Conservation (phyloP, 2,329 filamentous ascomycete genomes). For the Colletotrichum liaoningense region DNA sequence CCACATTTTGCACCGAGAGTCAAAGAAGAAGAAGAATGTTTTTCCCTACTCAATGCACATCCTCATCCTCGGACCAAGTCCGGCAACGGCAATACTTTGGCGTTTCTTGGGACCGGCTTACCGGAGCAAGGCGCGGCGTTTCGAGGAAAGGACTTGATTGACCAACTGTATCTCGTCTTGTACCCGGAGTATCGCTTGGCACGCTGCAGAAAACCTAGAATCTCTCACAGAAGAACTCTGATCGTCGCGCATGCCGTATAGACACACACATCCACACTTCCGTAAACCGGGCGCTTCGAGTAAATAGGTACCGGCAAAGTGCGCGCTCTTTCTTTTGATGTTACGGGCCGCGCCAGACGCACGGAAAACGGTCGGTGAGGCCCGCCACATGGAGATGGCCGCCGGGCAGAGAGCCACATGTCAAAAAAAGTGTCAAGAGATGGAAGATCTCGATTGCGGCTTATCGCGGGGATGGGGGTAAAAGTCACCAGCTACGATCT, state of each 20-base stretch:
- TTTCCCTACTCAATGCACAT: neutral
- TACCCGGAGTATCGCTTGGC: slow-evolving; percentile 8
- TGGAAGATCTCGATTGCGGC: slow-evolving; percentile 25
- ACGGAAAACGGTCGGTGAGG: slow-evolving; percentile 4
- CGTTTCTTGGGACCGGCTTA: slow-evolving; percentile 4
- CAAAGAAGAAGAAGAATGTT: neutral
- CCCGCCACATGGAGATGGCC: neutral
- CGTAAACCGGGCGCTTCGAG: neutral
- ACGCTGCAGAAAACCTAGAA: neutral
- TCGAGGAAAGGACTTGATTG: slow-evolving; percentile 23
- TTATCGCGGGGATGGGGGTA: neutral
- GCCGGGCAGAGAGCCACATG: slow-evolving; percentile 8
- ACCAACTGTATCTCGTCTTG: neutral
- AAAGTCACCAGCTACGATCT: slow-evolving; percentile 12
- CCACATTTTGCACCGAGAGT: neutral
- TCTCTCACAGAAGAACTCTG: neutral
- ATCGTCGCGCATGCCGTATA: neutral
- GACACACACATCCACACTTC: neutral
- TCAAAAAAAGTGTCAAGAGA: neutral
- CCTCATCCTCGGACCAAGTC: slow-evolving; percentile 6
- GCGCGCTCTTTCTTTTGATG: slow-evolving; percentile 1
- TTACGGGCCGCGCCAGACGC: slow-evolving; percentile 23
- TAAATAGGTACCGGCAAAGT: neutral
- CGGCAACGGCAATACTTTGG: slow-evolving; percentile 11
- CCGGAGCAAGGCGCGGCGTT: slow-evolving; percentile 2